Evolutionary conservation across 257 asterid genomes (phyloP), one percentile per base, ranked within the genome.

Genomic region (Phtheirospermum japonicum): DNA sequence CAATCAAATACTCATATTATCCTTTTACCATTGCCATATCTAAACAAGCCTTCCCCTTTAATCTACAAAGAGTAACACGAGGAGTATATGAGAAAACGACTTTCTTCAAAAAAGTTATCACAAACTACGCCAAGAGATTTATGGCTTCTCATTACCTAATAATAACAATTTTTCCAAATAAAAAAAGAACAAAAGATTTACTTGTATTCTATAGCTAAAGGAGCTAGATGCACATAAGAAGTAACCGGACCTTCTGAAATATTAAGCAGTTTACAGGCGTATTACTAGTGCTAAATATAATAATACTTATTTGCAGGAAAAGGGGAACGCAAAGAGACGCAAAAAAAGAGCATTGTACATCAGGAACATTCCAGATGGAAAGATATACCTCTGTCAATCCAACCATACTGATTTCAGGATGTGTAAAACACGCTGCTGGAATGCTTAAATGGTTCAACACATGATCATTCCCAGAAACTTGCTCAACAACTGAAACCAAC

Each of bases 361-460:
- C 63, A 51, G 55, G 12, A 60, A 46, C 74, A 46, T 10, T 64
- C 42, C 42, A 64, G 33, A 65, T 51, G 37, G 65, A 54, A 59
- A 32, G 49, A 45, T 57, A 61, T 81, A 87, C 97, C 97, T 90
- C 97, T 7, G 99, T 93, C 77, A 87, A 70, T 65, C 99, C 99
- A 59, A 93, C 97, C 92, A 93, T 83, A 77, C 99, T 93, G 82
- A 93, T 93, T 77, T 93, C 99, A 9, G 99, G 97, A 81, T 93
- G 99, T 66, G 99, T 93, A 72, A 93, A 89, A 72, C 99, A 93
- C 57, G 99, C 99, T 28, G 97, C 99, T 39, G 99, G 99, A 66
- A 93, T 79, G 82, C 95, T 93, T 63, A 85, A 75, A 78, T 89
- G 97, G 64, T 93, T 89, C 74, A 93, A 77, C 66, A 93, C 87